phyloP scores from a whole-genome alignment of 352 stramenopile species.

The Plasmopara viticola region DNA sequence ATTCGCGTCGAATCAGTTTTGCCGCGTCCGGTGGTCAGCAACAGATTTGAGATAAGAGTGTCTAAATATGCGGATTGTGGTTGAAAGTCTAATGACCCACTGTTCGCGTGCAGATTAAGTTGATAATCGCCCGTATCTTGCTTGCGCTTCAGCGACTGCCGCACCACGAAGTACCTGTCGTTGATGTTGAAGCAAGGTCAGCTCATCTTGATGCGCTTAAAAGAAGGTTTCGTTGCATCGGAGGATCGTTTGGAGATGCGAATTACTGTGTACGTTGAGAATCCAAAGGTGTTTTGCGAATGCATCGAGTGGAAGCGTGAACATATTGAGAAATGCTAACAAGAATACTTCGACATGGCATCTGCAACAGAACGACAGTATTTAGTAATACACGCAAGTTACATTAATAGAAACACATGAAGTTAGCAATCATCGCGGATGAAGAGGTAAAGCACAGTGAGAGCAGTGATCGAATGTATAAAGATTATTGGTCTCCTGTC shows the following conservation, averaged over 20 bases:
- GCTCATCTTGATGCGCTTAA: slow-evolving; percentile 9
- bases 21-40: slow-evolving; percentile 2
- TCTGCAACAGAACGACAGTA: slow-evolving; percentile 10
- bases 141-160: too few relatives aligned
- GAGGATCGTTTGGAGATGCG: slow-evolving; percentile 15
- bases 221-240: slow-evolving; percentile 9
- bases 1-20: slow-evolving; percentile 13
- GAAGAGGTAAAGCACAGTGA: too few relatives aligned
- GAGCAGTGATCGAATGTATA: too few relatives aligned
- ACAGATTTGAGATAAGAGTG: slow-evolving; percentile 15
- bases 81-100: slow-evolving; percentile 7
- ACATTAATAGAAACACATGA: too few relatives aligned
- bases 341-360: slow-evolving; percentile 5
- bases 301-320: slow-evolving; percentile 5
- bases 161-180: too few relatives aligned
- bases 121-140: slow-evolving; percentile 7
- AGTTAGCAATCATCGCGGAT: too few relatives aligned
- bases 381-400: too few relatives aligned
- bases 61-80: too few relatives aligned
- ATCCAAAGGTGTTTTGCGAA: slow-evolving; percentile 13
- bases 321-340: slow-evolving; percentile 11
- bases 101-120: slow-evolving; percentile 7
- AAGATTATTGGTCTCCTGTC: too few relatives aligned
- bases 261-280: slow-evolving; percentile 15
- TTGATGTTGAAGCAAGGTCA: slow-evolving; percentile 3